These are phyloP conservation scores for Flaveria brownii DNA, from an alignment of 129 eudicot genomes.

Conservation along the genomic window DNA sequence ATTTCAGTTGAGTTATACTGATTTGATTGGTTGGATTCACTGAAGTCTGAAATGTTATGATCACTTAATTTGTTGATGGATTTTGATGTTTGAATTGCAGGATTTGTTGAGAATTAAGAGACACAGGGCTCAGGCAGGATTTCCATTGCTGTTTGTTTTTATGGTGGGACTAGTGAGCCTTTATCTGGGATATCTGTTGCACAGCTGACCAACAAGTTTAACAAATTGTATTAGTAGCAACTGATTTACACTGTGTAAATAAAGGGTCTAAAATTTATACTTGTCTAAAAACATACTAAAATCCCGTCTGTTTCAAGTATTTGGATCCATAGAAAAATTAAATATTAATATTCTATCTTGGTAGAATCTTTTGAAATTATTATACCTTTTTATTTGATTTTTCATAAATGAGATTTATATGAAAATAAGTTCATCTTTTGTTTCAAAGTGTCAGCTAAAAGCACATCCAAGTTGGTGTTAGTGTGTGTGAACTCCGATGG, in stretches of 20 bases:
- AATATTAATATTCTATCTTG: not conserved
- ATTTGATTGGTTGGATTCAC: not conserved
- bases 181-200: conserved; percentile 54
- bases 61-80: not conserved
- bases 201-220: conserved; percentile 24
- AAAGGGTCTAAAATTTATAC: conserved; percentile 11
- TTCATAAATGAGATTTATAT: not conserved
- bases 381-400: not conserved
- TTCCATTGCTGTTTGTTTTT: conserved; percentile 70
- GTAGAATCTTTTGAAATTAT: conserved; percentile 2
- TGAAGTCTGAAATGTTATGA: not conserved
- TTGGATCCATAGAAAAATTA: not conserved
- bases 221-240: not conserved
- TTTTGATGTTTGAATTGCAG: conserved; percentile 33
- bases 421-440: too few species aligned
- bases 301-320: not conserved
- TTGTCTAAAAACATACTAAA: not conserved
- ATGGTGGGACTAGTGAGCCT: conserved; percentile 68
- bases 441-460: too few species aligned
- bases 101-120: conserved; percentile 57
- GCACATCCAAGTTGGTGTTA: too few species aligned
- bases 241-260: not conserved
- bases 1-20: too few species aligned
- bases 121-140: conserved; percentile 58
- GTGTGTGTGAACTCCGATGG: too few species aligned